Evolutionary conservation across 2,329 filamentous ascomycete genomes (phyloP).

Genomic region (Fusarium paranaense): DNA sequence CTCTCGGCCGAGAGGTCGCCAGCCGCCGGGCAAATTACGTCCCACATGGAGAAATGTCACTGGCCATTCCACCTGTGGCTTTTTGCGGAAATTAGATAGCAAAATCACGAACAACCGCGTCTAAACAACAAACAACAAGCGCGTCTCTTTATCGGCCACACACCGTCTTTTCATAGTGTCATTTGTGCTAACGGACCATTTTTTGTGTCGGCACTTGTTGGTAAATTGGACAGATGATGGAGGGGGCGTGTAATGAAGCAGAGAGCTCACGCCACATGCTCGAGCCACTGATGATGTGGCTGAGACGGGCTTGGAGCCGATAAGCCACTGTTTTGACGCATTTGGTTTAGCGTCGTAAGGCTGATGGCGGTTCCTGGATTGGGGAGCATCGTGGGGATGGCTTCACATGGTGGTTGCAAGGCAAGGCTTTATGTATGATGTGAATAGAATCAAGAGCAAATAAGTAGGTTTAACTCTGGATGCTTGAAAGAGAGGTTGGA

Average conservation of each 20-base stretch:
- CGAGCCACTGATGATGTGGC: not conserved
- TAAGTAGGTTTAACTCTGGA: not conserved
- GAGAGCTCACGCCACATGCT: constrained; percentile 10
- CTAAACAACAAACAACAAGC: constrained; percentile 24
- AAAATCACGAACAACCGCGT: constrained; percentile 5
- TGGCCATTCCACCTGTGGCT: constrained; percentile 24
- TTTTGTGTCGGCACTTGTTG: not conserved
- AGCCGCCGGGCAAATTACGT: constrained; percentile 19
- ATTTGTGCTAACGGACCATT: not conserved
- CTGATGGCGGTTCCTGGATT: not conserved
- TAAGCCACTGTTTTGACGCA: not conserved
- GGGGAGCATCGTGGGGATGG: not conserved
- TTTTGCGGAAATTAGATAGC: constrained; percentile 29
- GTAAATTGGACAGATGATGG: not conserved
- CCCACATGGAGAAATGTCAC: constrained; percentile 14
- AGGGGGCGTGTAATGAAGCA: constrained; percentile 2
- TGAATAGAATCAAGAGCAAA: not conserved
- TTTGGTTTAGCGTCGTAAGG: constrained; percentile 3
- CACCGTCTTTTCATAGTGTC: constrained; percentile 37
- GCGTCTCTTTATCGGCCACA: constrained; percentile 1
- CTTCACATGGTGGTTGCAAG: not conserved
- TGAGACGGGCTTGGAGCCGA: not conserved
- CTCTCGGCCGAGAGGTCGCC: constrained; percentile 27
- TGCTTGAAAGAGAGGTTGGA: not conserved
- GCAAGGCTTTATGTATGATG: not conserved